Conservation (phyloP, 306 rosid species). For the Crotalaria pallida region DNA sequence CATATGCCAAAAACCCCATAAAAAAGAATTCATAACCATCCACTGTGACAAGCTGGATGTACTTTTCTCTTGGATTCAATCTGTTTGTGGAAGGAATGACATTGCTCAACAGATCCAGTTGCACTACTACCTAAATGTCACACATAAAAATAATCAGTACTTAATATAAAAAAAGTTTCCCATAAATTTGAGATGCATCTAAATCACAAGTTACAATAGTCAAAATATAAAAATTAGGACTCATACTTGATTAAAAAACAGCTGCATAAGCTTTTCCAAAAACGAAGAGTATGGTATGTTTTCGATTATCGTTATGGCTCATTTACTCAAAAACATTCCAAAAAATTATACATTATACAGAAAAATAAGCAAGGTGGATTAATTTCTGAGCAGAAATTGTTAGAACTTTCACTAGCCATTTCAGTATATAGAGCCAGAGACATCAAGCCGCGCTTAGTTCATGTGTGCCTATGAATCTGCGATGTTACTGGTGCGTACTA, state of each 20-base stretch:
- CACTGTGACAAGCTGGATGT: slow-evolving; percentile 42
- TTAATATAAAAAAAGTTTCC: neutral
- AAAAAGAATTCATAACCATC: slow-evolving; percentile 59
- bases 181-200: neutral
- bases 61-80: slow-evolving; percentile 48
- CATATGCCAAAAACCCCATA: slow-evolving; percentile 63
- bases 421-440: neutral
- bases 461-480: neutral
- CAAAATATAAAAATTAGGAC: neutral
- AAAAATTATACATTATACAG: neutral
- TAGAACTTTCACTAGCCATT: neutral
- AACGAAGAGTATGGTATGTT: too few species aligned
- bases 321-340: neutral
- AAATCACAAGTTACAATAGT: neutral
- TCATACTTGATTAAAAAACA: neutral
- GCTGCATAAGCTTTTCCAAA: neutral
- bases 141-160: neutral
- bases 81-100: slow-evolving; percentile 42
- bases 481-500: too few species aligned
- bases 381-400: neutral
- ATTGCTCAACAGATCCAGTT: slow-evolving; percentile 35
- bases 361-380: neutral
- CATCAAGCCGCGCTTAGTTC: neutral
- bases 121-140: slow-evolving; percentile 40
- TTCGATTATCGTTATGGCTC: neutral